A percentile compares a stretch with the other conserved stretches of the same genome.
Conservation (phyloP, 768 basidiomycete species). For the Candolleomyces efflorescens region DNA sequence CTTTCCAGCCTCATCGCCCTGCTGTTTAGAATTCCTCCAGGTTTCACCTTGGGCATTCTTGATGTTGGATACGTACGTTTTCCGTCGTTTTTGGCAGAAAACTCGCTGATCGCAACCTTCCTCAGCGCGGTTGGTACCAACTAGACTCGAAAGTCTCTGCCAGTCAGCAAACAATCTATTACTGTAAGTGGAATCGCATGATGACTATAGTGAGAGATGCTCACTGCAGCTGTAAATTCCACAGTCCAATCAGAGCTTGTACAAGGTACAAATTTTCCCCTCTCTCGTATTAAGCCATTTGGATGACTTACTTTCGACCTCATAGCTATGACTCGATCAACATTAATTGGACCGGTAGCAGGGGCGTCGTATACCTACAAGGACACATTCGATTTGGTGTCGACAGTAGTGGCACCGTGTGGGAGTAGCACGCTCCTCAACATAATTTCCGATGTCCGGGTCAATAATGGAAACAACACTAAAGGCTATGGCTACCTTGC, state of each 20-base stretch:
- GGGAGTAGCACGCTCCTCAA: neutral
- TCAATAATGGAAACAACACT: neutral
- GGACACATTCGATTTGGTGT: neutral
- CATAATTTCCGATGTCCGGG: neutral
- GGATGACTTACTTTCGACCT: neutral
- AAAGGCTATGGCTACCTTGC: neutral
- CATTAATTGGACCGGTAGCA: neutral
- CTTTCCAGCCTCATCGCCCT: neutral
- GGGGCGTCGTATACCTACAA: neutral
- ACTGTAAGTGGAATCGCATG: slow-evolving; percentile 12
- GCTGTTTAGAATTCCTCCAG: slow-evolving; percentile 13
- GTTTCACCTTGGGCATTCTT: slow-evolving; percentile 22
- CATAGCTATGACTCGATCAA: neutral
- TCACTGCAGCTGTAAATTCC: too few species aligned
- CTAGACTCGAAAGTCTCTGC: slow-evolving; percentile 18
- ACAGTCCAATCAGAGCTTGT: slow-evolving; percentile 14
- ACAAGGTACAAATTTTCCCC: slow-evolving; percentile 3
- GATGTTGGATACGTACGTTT: slow-evolving; percentile 19
- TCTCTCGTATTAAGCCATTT: too few species aligned
- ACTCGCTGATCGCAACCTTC: neutral
- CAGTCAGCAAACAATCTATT: slow-evolving; percentile 15
- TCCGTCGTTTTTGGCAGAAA: neutral
- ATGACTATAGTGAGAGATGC: too few species aligned
- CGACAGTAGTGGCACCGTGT: neutral
- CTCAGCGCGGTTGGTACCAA: slow-evolving; percentile 22